Conservation (phyloP, 345 rosid species). For the Gynandropsis gynandra region DNA sequence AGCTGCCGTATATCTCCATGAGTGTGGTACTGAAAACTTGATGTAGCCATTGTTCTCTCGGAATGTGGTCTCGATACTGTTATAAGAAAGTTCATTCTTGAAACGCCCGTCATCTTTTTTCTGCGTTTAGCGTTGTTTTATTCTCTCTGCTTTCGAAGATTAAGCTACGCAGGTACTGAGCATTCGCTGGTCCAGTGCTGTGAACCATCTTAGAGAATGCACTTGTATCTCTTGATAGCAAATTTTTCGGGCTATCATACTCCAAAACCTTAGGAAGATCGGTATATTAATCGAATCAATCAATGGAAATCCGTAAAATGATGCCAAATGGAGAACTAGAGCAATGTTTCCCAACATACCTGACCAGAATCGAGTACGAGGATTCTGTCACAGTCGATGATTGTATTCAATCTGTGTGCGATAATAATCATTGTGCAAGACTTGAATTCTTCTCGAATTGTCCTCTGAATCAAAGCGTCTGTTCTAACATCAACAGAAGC, state of each 20-base stretch:
- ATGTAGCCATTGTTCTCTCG: too few relatives aligned
- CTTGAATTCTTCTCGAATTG: slow-evolving; percentile 82
- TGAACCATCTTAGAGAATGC: slow-evolving; percentile 68
- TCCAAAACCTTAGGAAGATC: slow-evolving; percentile 49
- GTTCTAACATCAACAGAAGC: slow-evolving; percentile 93
- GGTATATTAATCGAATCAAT: neutral
- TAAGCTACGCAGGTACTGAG: slow-evolving; percentile 55
- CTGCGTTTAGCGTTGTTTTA: slow-evolving; percentile 15
- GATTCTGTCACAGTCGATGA: slow-evolving; percentile 69
- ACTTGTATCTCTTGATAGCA: slow-evolving; percentile 51
- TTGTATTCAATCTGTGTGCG: slow-evolving; percentile 86
- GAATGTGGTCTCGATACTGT: too few relatives aligned
- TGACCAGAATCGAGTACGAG: slow-evolving; percentile 80
- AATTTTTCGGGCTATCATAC: slow-evolving; percentile 53
- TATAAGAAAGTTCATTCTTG: too few relatives aligned
- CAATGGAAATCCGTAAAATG: slow-evolving; percentile 2
- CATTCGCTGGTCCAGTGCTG: slow-evolving; percentile 71
- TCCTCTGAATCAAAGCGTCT: slow-evolving; percentile 78
- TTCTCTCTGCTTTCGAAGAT: slow-evolving; percentile 36
- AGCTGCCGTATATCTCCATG: too few relatives aligned
- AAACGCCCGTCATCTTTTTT: slow-evolving; percentile 23
- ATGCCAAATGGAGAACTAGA: neutral
- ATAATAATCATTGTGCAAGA: slow-evolving; percentile 84
- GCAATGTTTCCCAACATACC: slow-evolving; percentile 32
- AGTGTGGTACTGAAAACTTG: too few relatives aligned